Base-by-base conservation (phyloP, 148 eudicot species). In the Chenopodium suecicum region DNA sequence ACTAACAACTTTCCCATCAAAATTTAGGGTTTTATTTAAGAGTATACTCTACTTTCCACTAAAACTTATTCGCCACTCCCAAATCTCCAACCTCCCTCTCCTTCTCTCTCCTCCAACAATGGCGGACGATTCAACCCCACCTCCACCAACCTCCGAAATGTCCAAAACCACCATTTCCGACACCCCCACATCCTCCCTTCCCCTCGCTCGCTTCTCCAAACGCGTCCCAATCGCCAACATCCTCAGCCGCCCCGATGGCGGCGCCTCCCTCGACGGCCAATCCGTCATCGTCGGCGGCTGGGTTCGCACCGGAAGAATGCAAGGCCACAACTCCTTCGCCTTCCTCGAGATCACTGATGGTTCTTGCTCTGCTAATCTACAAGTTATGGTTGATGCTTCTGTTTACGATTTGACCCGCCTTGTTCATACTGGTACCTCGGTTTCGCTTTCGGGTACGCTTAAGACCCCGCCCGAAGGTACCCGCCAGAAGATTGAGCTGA, bases 271-370 rank as follows among this genome's bases (percentile, higher is more conserved):
- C 1, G 89, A 97, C 77, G 97, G 98, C 34, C 83, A 86, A 78
- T 79, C 31, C 0, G 91, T 89, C 5, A 76, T 87, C 12, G 86
- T 96, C 72, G 94, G 94, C 2, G 99, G 99, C 0, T 96, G 98
- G 99, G 99, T 96, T 12, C 94, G 94, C 73, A 92, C 97, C 0
- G 99, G 99, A 12, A 81, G 99, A 0, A 91, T 91, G 79, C 97
- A 91, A 77, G 94, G 94, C 1, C 90, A 92, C 31, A 93, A 93
- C 1, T 34, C 88, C 1, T 91, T 96, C 75, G 99, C 98, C 0
- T 96, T 96, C 80, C 74, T 96, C 0, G 97, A 94, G 78, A 83
- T 96, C 68, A 94, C 90, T 79, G 99, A 96, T 52, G 99, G 99
- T 0, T 90, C 99, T 0, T 92, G 95, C 74, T 85, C 92, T 0